These are phyloP conservation scores for Thelonectria olida DNA, from an alignment of 2,329 filamentous ascomycete species.

Conservation along the genomic window DNA sequence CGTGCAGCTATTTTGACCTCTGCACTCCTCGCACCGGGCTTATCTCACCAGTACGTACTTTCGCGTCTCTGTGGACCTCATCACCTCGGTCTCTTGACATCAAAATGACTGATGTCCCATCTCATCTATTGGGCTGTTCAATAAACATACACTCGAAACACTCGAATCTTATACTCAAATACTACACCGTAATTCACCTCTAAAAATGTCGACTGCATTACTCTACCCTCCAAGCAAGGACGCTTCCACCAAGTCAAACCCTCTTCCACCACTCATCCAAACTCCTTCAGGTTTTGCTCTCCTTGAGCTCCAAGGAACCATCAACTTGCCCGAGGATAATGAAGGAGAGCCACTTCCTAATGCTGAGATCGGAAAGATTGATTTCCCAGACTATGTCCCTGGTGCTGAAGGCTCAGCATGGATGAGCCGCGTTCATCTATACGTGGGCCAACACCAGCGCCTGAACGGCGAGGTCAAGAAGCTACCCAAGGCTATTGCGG, in stretches of 20 bases:
- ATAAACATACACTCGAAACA: not conserved
- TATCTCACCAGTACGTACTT: no score
- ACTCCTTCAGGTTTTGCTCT: conserved; percentile 91
- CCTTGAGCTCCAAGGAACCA: conserved; percentile 89
- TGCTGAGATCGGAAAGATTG: conserved; percentile 71
- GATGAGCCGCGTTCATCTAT: conserved; percentile 92
- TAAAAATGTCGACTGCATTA: conserved; percentile 47
- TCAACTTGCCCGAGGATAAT: conserved; percentile 72
- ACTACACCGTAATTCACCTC: not conserved
- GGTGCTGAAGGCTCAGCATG: conserved; percentile 67
- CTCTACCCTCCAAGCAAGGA: conserved; percentile 52
- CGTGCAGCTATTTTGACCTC: not conserved
- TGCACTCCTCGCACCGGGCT: not conserved
- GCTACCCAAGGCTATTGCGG: conserved; percentile 77
- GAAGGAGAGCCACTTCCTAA: conserved; percentile 43
- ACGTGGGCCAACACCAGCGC: conserved; percentile 88
- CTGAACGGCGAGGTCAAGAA: conserved; percentile 92
- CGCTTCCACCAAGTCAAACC: conserved; percentile 48
- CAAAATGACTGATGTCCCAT: no score
- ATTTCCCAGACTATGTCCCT: conserved; percentile 78
- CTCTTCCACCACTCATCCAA: conserved; percentile 83
- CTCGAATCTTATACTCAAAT: no score
- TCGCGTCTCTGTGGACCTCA: no score
- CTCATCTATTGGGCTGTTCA: no score
- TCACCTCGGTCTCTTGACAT: no score